Base-by-base conservation (phyloP, 1,139 yeast species). In the Debaryomycetaceae sp. region DNA sequence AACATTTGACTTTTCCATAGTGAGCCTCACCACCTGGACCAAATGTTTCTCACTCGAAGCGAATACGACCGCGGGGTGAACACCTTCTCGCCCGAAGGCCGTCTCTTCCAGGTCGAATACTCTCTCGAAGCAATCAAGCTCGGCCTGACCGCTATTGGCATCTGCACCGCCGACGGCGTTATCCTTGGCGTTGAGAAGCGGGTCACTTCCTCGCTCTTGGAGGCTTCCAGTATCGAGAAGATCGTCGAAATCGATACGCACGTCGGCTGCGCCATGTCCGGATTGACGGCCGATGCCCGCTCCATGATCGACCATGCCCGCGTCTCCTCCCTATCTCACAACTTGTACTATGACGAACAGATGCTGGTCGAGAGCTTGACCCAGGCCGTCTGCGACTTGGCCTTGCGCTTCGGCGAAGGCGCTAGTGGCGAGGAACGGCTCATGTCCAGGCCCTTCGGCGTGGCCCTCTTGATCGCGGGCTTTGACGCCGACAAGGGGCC, bases 361-460 rank as follows among this genome's bases (percentile, higher is more conserved):
- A 85, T 90, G 47, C 81, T 82, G 34, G 94, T 90, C 23, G 98
- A 92, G 55, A 75, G 94, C 30, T 74, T 90, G 47, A 87, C 98
- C 11, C 99, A 92, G 56, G 77, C 94, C 1, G 95, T 92, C 16
- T 90, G 98, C 56, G 98, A 92, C 58, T 69, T 92, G 51, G 98
- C 99, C 3, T 67, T 92, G 44, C 72, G 97, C 51, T 92, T 92
- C 46, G 99, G 99, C 37, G 99, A 90, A 61, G 96, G 97, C 41
- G 98, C 96, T 8, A 79, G 90, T 26, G 98, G 96, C 36, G 97
- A 90, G 52, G 92, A 92, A 55, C 73, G 95, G 52, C 71, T 87
- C 44, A 92, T 92, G 99, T 85, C 96, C 4, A 77, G 99, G 60
- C 99, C 99, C 8, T 92, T 92, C 55, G 99, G 99, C 51, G 99